Evolutionary conservation across 2,329 filamentous ascomycete species (phyloP).

Genomic region (Neofusicoccum ribis): DNA sequence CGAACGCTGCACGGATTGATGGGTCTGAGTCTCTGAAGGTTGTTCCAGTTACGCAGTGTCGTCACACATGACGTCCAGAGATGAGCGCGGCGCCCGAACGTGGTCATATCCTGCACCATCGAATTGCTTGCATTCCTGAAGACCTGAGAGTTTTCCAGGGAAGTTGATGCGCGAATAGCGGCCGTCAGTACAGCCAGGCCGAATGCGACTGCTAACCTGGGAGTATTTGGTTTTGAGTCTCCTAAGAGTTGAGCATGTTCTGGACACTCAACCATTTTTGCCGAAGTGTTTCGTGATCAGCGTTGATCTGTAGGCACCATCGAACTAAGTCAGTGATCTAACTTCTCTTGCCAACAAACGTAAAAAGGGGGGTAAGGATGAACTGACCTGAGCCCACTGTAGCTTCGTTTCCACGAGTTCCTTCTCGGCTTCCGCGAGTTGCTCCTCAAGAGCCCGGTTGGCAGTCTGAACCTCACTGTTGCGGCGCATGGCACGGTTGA

Average conservation of each 20-base stretch:
- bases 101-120: neutral
- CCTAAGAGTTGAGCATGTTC: slow-evolving; percentile 41
- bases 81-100: neutral
- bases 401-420: slow-evolving; percentile 92
- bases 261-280: slow-evolving; percentile 51
- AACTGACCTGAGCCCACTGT: slow-evolving; percentile 86
- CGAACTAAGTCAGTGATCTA: neutral
- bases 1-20: neutral
- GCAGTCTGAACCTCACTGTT: slow-evolving; percentile 94
- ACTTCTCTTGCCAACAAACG: neutral
- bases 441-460: slow-evolving; percentile 84
- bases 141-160: neutral
- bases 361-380: neutral
- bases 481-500: slow-evolving; percentile 87
- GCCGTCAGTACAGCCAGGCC: neutral
- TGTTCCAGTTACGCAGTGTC: neutral
- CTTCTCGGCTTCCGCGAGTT: slow-evolving; percentile 88
- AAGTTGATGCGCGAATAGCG: slow-evolving; percentile 5
- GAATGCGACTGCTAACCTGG: neutral
- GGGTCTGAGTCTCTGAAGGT: neutral
- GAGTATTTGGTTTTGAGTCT: neutral
- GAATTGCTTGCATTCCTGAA: neutral
- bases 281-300: slow-evolving; percentile 50
- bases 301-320: slow-evolving; percentile 39
- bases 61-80: neutral